Conservation (phyloP, 306 rosid species). For the Sindora glabra region DNA sequence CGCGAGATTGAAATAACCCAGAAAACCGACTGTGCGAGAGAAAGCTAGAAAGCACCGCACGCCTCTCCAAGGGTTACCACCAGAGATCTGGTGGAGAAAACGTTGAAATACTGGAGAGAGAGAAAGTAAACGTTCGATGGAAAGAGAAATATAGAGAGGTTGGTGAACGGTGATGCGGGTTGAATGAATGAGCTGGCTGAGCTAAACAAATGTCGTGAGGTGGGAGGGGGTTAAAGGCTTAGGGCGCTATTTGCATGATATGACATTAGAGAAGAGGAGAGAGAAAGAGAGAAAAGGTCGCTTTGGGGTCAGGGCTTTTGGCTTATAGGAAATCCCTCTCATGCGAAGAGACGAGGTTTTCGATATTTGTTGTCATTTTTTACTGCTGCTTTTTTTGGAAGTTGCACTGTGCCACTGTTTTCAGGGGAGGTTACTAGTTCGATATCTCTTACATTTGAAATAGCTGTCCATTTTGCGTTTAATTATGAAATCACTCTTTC, state of each 20-base stretch:
- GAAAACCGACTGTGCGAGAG: not conserved
- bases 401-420: constrained; percentile 11
- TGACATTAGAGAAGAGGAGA: constrained; percentile 40
- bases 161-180: constrained; percentile 60
- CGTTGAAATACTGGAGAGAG: constrained; percentile 28
- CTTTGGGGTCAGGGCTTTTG: constrained; percentile 33
- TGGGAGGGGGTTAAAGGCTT: constrained; percentile 31
- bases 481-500: not conserved
- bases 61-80: constrained; percentile 38
- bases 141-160: constrained; percentile 19
- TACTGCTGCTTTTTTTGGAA: not conserved
- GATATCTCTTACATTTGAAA: not conserved
- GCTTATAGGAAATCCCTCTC: constrained; percentile 44
- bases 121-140: constrained; percentile 4
- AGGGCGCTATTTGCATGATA: constrained; percentile 68
- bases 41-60: constrained; percentile 28
- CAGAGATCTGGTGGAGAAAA: constrained; percentile 74
- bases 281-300: not conserved
- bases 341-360: constrained; percentile 41
- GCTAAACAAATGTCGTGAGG: constrained; percentile 50
- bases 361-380: constrained; percentile 14
- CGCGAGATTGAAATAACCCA: constrained; percentile 17
- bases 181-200: constrained; percentile 69
- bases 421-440: constrained; percentile 17
- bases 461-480: not conserved